These are phyloP conservation scores for Hypoxylon sp. DNA, from an alignment of 2,329 filamentous ascomycete species.

Conservation along the genomic window DNA sequence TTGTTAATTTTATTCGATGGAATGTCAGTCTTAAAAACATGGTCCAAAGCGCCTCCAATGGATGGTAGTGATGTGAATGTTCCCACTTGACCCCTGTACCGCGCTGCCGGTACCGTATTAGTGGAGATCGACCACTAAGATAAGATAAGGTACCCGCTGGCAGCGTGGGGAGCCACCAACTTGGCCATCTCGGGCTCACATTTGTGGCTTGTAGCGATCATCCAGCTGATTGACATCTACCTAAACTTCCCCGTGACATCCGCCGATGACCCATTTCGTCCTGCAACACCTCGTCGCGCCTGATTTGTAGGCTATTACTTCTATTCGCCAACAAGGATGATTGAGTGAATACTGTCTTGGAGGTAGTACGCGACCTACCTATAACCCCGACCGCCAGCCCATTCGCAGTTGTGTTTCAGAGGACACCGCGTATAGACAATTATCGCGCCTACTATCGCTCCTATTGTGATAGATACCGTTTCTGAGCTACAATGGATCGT, in stretches of 20 bases:
- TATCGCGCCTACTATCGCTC: neutral
- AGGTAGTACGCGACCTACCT: constrained; percentile 31
- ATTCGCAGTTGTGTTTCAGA: constrained; percentile 10
- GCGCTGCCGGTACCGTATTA: neutral
- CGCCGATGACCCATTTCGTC: constrained; percentile 32
- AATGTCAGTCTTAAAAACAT: no score
- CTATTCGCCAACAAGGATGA: constrained; percentile 25
- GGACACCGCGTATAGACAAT: constrained; percentile 12
- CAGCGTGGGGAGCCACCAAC: constrained; percentile 27
- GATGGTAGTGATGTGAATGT: no score
- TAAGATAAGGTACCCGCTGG: constrained; percentile 17
- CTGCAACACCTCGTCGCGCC: constrained; percentile 14
- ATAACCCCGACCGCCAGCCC: constrained; percentile 8
- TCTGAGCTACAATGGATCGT: constrained; percentile 54
- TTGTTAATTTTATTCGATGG: neutral
- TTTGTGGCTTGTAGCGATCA: constrained; percentile 35
- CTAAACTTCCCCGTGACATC: constrained; percentile 34
- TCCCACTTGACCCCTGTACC: constrained; percentile 19
- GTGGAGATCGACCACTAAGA: constrained; percentile 19
- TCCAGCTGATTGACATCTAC: constrained; percentile 18
- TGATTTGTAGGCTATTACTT: constrained; percentile 10
- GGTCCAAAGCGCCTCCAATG: no score
- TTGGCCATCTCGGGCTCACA: constrained; percentile 33
- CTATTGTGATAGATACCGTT: neutral
- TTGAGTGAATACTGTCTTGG: constrained; percentile 12